These are phyloP conservation scores for Globisporangium spiculum DNA, from an alignment of 352 stramenopile genomes.

Conservation along the genomic window DNA sequence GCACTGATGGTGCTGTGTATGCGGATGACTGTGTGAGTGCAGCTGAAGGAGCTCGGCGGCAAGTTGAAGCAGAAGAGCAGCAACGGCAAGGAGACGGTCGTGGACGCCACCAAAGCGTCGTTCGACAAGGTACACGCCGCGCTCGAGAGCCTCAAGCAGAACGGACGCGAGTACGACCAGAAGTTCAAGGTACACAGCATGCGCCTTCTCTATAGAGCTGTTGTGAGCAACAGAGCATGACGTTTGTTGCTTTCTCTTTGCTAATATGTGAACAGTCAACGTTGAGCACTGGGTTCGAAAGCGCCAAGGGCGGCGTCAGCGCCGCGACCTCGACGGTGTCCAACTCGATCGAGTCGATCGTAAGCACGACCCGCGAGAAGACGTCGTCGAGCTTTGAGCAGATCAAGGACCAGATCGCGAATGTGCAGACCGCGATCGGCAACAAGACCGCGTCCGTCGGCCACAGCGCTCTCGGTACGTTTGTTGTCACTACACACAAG, in stretches of 20 bases:
- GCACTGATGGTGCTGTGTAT: background rate
- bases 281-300: conserved; percentile 29
- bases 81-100: conserved; percentile 3
- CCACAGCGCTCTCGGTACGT: conserved; percentile 12
- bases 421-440: conserved; percentile 33
- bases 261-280: background rate
- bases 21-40: background rate
- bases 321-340: conserved; percentile 41
- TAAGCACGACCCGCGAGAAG: conserved; percentile 47
- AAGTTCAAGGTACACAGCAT: conserved; percentile 34
- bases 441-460: conserved; percentile 21
- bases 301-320: conserved; percentile 39
- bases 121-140: conserved; percentile 51
- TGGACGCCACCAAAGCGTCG: conserved; percentile 43
- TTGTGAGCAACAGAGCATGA: no score
- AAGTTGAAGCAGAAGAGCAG: conserved; percentile 29
- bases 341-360: conserved; percentile 68
- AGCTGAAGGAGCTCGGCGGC: conserved; percentile 53
- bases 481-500: no score
- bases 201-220: no score
- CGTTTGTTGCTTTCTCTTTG: background rate
- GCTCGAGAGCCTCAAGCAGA: conserved; percentile 54
- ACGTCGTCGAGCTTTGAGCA: conserved; percentile 63
- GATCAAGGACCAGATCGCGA: conserved; percentile 53
- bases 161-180: conserved; percentile 67